A percentile compares a stretch with the other conserved stretches of the same genome.
These are phyloP conservation scores for Arthroderma sp. DNA, from an alignment of 2,329 filamentous ascomycete species.

Conservation along the genomic window DNA sequence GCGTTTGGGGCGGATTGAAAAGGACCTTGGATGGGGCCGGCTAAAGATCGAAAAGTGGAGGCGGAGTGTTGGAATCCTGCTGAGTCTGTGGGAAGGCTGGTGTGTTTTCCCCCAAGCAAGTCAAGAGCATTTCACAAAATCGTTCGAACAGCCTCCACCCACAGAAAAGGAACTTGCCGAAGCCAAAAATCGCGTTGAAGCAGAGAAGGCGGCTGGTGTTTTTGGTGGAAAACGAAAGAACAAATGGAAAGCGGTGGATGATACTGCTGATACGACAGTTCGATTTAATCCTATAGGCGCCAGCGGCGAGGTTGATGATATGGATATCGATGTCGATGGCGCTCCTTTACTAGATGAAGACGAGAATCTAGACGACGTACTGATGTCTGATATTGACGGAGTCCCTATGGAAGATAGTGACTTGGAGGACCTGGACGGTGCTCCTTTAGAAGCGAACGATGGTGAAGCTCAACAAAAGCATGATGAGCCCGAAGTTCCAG, in stretches of 20 bases:
- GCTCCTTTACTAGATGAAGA: slow-evolving; percentile 29
- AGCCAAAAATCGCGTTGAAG: slow-evolving; percentile 31
- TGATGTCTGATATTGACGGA: slow-evolving; percentile 32
- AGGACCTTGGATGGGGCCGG: slow-evolving; percentile 63
- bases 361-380: slow-evolving; percentile 27
- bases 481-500: slow-evolving; percentile 11
- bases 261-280: slow-evolving; percentile 19
- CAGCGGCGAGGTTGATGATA: slow-evolving; percentile 5
- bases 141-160: slow-evolving; percentile 58
- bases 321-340: slow-evolving; percentile 21
- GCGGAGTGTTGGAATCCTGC: slow-evolving; percentile 54
- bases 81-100: slow-evolving; percentile 55
- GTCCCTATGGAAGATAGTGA: slow-evolving; percentile 37
- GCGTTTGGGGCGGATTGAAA: slow-evolving; percentile 58
- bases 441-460: slow-evolving; percentile 26
- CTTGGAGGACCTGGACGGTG: slow-evolving; percentile 37
- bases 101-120: slow-evolving; percentile 58
- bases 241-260: slow-evolving; percentile 35
- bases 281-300: slow-evolving; percentile 1
- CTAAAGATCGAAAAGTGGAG: slow-evolving; percentile 76
- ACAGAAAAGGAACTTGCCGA: slow-evolving; percentile 32
- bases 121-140: slow-evolving; percentile 55
- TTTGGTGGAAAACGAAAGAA: slow-evolving; percentile 29
- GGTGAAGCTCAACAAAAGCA: slow-evolving; percentile 22
- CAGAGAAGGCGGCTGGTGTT: slow-evolving; percentile 23